Evolutionary conservation across 345 rosid species (phyloP).

Genomic region (Citrus maxima): DNA sequence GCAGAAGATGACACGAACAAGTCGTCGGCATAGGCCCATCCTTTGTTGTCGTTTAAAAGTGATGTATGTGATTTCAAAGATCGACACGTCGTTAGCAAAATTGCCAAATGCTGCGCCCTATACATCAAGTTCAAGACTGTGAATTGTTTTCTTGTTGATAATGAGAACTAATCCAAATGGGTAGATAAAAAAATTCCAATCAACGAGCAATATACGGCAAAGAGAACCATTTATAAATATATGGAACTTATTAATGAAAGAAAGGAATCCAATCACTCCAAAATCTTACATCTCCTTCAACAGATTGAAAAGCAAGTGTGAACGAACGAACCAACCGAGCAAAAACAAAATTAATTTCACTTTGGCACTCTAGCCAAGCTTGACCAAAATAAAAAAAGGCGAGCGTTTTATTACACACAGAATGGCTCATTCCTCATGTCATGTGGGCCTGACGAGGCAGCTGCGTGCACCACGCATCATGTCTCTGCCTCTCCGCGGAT

Average conservation of each 20-base stretch:
- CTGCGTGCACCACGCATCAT: conserved; percentile 20
- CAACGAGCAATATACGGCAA: neutral
- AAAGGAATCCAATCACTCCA: conserved; percentile 12
- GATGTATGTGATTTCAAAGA: neutral
- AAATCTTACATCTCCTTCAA: neutral
- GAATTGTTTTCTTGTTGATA: neutral
- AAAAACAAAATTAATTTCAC: conserved; percentile 7
- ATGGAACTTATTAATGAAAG: neutral
- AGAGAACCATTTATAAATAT: neutral
- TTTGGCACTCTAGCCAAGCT: conserved; percentile 8
- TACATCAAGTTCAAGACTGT: neutral
- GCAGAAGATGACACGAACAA: conserved; percentile 5
- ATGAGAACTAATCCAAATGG: no score
- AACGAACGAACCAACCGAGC: conserved; percentile 12
- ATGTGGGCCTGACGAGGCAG: conserved; percentile 21
- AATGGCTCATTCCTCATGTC: conserved; percentile 13
- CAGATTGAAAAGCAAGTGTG: conserved; percentile 9
- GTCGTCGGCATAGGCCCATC: conserved; percentile 3
- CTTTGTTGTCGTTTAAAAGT: neutral
- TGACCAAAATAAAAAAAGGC: conserved; percentile 1
- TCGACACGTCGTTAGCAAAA: neutral
- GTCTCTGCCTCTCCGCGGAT: neutral
- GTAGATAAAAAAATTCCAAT: no score
- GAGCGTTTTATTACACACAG: neutral
- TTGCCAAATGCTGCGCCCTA: no score